Evolutionary conservation across 2,329 filamentous ascomycete genomes (phyloP), one percentile per base, ranked within the genome.

Genomic region (Macrophomina tecta): DNA sequence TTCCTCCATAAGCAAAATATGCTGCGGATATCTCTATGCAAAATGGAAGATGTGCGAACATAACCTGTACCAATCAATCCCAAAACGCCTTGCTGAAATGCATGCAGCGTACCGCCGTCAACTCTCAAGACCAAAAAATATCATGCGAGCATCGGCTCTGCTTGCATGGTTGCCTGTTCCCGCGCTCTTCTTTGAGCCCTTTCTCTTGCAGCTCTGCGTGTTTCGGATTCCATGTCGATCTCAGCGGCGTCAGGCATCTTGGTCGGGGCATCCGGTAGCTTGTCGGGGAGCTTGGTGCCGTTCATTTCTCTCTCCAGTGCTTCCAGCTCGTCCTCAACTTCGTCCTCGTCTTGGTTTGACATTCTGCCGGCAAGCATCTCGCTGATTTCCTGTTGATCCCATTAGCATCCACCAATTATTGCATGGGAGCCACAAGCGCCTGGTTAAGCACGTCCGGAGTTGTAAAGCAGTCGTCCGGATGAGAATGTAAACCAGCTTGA

Each of bases 291-390:
- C 61, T 72, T 71, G 28, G 74, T 72, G 40, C 78, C 80, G 48
- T 77, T 78, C 64, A 88, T 77, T 74, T 94, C 89, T 48, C 83
- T 84, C 78, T 94, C 91, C 70, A 99, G 84, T 1, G 89, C 90
- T 65, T 91, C 92, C 63, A 99, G 83, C 81, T 99, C 95, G 75
- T 97, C 94, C 77, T 99, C 95, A 40, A 99, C 95, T 75, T 97
- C 95, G 75, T 98, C 94, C 79, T 99, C 95, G 79, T 99, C 95
- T 74, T 96, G 91, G 75, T 93, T 95, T 14, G 93, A 92, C 82
- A 99, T 94, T 72, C 90, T 89, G 12, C 91, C 91, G 40, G 90
- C 91, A 2, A 99, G 87, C 86, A 97, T 91, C 60, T 97, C 92
- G 80, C 90, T 95, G 72, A 99, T 87, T 83, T 99, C 94, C 91